These are phyloP conservation scores for Mucor racemosus DNA, from an alignment of 371 early-diverging fungal genomes.

Conservation along the genomic window DNA sequence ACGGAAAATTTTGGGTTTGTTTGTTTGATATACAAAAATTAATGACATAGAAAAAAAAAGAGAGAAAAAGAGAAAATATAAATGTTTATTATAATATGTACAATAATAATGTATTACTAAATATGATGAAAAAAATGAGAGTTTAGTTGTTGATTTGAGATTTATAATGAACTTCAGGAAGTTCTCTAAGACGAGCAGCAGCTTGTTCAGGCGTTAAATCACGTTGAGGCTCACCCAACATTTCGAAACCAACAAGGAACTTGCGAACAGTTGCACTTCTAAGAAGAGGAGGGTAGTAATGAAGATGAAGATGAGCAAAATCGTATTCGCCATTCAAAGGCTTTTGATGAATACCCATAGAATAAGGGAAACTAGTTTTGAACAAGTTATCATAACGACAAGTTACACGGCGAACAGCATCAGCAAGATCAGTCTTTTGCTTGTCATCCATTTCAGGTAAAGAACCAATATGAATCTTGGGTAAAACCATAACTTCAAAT, in stretches of 20 bases:
- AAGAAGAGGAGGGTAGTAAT: slow-evolving; percentile 94
- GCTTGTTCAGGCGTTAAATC: slow-evolving; percentile 94
- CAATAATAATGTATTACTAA: neutral
- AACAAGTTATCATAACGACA: slow-evolving; percentile 93
- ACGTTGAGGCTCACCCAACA: slow-evolving; percentile 92
- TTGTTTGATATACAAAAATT: neutral
- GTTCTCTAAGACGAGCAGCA: slow-evolving; percentile 62
- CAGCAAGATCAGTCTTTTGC: slow-evolving; percentile 68
- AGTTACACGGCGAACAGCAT: slow-evolving; percentile 74
- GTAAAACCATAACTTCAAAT: slow-evolving; percentile 86
- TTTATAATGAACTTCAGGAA: slow-evolving; percentile 70
- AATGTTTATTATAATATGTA: slow-evolving; percentile 14
- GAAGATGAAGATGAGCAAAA: slow-evolving; percentile 83
- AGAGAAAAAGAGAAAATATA: no score
- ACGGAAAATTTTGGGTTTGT: slow-evolving; percentile 5
- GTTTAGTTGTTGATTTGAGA: slow-evolving; percentile 12
- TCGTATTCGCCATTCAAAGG: slow-evolving; percentile 61
- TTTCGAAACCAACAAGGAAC: slow-evolving; percentile 96
- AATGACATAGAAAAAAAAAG: neutral
- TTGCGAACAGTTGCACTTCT: slow-evolving; percentile 89
- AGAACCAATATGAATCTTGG: slow-evolving; percentile 68
- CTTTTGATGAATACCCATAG: slow-evolving; percentile 92
- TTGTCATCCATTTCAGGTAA: slow-evolving; percentile 58
- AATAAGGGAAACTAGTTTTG: slow-evolving; percentile 91
- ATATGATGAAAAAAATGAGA: neutral